Percentiles rank a stretch among this genome's conserved stretches.
These are phyloP conservation scores for Spathaspora sp. DNA, from an alignment of 1,139 yeast species.

Conservation along the genomic window DNA sequence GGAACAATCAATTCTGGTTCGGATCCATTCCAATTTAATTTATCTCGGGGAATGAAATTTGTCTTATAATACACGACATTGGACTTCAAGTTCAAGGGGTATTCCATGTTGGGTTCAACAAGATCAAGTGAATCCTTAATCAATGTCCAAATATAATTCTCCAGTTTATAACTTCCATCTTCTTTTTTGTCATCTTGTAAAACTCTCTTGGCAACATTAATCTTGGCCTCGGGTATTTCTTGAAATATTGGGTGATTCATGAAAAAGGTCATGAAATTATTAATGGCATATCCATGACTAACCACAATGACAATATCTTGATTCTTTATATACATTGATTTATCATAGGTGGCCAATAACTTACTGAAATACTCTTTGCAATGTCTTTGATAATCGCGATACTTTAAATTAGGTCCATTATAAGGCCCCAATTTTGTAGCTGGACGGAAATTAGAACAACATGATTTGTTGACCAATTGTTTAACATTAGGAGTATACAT, in stretches of 20 bases:
- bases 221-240: slow-evolving; percentile 44
- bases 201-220: slow-evolving; percentile 34
- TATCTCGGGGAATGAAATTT: slow-evolving; percentile 42
- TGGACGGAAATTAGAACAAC: slow-evolving; percentile 46
- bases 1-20: slow-evolving; percentile 9
- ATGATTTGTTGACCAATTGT: slow-evolving; percentile 32
- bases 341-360: slow-evolving; percentile 46
- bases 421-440: slow-evolving; percentile 48
- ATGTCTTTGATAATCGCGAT: slow-evolving; percentile 41
- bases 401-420: slow-evolving; percentile 45
- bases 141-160: slow-evolving; percentile 32
- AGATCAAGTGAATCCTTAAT: slow-evolving; percentile 33
- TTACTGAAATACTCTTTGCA: slow-evolving; percentile 45
- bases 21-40: slow-evolving; percentile 19
- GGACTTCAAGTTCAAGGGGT: slow-evolving; percentile 38
- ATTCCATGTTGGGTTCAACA: slow-evolving; percentile 24
- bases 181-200: slow-evolving; percentile 14
- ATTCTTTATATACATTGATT: slow-evolving; percentile 32
- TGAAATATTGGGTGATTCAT: slow-evolving; percentile 48
- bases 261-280: slow-evolving; percentile 41
- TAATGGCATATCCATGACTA: slow-evolving; percentile 45
- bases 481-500: slow-evolving; percentile 50
- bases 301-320: slow-evolving; percentile 41
- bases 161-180: slow-evolving; percentile 16
- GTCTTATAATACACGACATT: slow-evolving; percentile 49